A percentile compares a stretch with the other conserved stretches of the same genome.
phyloP scores from a whole-genome alignment of 306 rosid species.

The Cicer judaicum region DNA sequence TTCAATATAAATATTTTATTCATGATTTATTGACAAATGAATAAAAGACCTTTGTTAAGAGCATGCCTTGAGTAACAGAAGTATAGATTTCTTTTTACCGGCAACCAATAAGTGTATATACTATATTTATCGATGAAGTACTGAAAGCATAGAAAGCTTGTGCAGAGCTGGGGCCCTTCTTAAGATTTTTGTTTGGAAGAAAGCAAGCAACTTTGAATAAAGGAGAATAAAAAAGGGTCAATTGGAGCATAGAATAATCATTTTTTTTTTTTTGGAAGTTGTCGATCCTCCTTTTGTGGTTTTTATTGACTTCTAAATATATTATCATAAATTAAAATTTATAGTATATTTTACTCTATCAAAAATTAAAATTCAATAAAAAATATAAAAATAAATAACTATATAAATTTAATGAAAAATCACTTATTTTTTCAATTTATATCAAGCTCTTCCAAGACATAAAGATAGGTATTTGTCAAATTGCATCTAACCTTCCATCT shows the following conservation, averaged over 20 bases:
- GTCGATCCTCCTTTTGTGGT: no score
- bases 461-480: constrained; percentile 4
- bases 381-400: no score
- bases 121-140: not conserved
- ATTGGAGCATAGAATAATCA: constrained; percentile 3
- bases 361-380: no score
- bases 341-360: no score
- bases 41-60: no score
- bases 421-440: no score
- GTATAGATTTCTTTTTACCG: not conserved
- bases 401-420: no score
- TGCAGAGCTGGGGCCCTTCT: constrained; percentile 16
- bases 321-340: no score
- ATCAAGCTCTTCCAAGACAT: not conserved
- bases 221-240: not conserved
- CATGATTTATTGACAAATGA: no score
- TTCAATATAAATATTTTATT: no score
- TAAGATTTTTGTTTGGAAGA: constrained; percentile 3
- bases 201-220: constrained; percentile 6
- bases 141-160: not conserved
- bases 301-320: no score
- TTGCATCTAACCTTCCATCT: not conserved
- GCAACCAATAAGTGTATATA: no score
- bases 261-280: not conserved
- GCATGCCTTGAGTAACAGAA: not conserved